Conservation (phyloP, 345 rosid genomes). For the Euphorbia peplus region DNA sequence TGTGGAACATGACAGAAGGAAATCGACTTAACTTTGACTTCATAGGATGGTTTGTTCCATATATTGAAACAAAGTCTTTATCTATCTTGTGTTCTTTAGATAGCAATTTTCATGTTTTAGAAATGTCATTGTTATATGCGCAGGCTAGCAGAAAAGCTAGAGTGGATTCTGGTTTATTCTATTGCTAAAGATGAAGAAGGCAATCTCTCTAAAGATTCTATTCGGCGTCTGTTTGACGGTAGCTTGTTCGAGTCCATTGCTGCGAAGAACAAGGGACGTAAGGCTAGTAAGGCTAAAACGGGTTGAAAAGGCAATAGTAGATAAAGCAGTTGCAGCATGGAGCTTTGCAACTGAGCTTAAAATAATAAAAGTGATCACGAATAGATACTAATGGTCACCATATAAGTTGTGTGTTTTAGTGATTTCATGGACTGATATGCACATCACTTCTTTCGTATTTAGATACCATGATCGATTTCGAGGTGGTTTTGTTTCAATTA, state of each 20-base stretch:
- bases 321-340: too few species aligned
- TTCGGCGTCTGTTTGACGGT: slow-evolving; percentile 68
- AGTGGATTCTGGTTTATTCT: slow-evolving; percentile 56
- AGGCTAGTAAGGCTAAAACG: slow-evolving; percentile 38
- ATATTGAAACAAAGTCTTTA: too few species aligned
- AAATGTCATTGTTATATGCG: background rate
- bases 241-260: slow-evolving; percentile 76
- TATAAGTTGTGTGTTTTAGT: too few species aligned
- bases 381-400: too few species aligned
- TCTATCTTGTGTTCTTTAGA: background rate
- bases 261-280: slow-evolving; percentile 37
- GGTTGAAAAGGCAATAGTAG: background rate
- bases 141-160: slow-evolving; percentile 56
- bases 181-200: slow-evolving; percentile 77
- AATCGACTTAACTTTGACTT: slow-evolving; percentile 51
- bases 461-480: too few species aligned
- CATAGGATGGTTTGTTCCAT: slow-evolving; percentile 54
- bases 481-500: too few species aligned
- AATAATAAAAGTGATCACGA: too few species aligned
- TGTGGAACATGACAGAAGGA: slow-evolving; percentile 83
- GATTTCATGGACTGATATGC: too few species aligned
- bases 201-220: slow-evolving; percentile 65
- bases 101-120: background rate
- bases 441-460: too few species aligned
- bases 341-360: too few species aligned